phyloP scores from a whole-genome alignment of 495 filamentous ascomycete genomes.

The Daldinia grandis region DNA sequence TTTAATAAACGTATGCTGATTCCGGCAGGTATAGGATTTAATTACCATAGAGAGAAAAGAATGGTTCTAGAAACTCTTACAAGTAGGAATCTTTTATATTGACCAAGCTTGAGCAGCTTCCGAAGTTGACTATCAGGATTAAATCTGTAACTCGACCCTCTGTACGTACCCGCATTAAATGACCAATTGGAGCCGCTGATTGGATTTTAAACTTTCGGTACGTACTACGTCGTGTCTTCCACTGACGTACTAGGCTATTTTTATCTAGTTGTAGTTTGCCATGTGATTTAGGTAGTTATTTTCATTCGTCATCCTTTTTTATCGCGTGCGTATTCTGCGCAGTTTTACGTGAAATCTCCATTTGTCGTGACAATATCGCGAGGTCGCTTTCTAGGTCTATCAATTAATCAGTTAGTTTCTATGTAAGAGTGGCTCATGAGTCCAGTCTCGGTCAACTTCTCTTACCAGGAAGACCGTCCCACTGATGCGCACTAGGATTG shows the following conservation, averaged over 20 bases:
- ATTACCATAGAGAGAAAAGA: not conserved
- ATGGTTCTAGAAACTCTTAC: not conserved
- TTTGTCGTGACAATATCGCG: not conserved
- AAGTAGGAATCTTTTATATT: conserved; percentile 10
- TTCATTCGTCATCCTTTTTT: conserved; percentile 14
- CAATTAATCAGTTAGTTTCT: not conserved
- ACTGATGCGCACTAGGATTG: conserved; percentile 30
- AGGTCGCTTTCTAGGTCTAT: not conserved
- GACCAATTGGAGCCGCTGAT: not conserved
- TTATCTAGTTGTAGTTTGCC: conserved; percentile 12
- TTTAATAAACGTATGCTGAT: not conserved
- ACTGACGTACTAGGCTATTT: conserved; percentile 27
- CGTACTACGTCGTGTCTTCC: conserved; percentile 6
- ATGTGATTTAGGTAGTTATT: conserved; percentile 23
- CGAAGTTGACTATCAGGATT: conserved; percentile 12
- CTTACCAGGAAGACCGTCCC: conserved; percentile 17
- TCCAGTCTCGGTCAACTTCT: conserved; percentile 20
- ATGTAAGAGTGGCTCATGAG: conserved; percentile 5
- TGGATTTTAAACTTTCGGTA: conserved; percentile 6
- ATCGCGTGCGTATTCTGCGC: not conserved
- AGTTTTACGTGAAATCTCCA: not conserved
- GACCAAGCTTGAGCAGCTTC: conserved; percentile 9
- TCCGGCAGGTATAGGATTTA: conserved; percentile 1
- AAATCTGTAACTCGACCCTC: conserved; percentile 1
- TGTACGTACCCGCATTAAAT: not conserved